These are phyloP conservation scores for Phtheirospermum japonicum DNA, from an alignment of 257 asterid species.

Conservation along the genomic window DNA sequence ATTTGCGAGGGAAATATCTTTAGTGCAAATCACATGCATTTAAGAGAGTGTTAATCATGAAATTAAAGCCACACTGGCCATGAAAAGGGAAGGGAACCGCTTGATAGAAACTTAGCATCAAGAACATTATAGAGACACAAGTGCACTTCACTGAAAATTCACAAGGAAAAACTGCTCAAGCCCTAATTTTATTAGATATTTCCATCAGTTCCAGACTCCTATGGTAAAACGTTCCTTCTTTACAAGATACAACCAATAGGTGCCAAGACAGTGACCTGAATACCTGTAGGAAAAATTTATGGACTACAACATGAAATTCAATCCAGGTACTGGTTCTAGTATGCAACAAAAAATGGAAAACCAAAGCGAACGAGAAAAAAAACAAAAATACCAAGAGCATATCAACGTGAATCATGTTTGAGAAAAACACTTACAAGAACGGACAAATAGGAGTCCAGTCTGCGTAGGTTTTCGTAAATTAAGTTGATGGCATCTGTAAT, in stretches of 20 bases:
- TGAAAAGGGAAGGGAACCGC: background rate
- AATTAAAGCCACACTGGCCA: background rate
- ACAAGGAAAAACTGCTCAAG: slow-evolving; percentile 9
- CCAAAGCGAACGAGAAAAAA: slow-evolving; percentile 8
- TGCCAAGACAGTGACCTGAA: background rate
- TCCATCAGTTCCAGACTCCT: slow-evolving; percentile 4
- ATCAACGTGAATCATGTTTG: slow-evolving; percentile 23
- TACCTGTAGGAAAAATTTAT: background rate
- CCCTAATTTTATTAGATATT: slow-evolving; percentile 6
- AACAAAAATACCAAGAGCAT: slow-evolving; percentile 18
- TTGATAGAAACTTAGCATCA: slow-evolving; percentile 4
- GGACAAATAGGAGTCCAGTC: slow-evolving; percentile 76
- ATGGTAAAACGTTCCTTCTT: background rate
- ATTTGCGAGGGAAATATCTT: background rate
- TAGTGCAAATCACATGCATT: slow-evolving; percentile 6
- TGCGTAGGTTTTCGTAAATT: slow-evolving; percentile 70
- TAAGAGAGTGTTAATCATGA: background rate
- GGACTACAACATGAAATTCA: slow-evolving; percentile 4
- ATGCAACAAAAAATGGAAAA: slow-evolving; percentile 22
- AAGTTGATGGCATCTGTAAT: slow-evolving; percentile 73
- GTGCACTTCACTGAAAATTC: slow-evolving; percentile 6
- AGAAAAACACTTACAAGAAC: slow-evolving; percentile 59
- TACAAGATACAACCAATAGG: slow-evolving; percentile 6
- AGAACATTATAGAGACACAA: background rate
- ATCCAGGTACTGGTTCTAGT: slow-evolving; percentile 1